Base-by-base conservation (phyloP, 2,329 filamentous ascomycete species). In the Monosporascus sp. region DNA sequence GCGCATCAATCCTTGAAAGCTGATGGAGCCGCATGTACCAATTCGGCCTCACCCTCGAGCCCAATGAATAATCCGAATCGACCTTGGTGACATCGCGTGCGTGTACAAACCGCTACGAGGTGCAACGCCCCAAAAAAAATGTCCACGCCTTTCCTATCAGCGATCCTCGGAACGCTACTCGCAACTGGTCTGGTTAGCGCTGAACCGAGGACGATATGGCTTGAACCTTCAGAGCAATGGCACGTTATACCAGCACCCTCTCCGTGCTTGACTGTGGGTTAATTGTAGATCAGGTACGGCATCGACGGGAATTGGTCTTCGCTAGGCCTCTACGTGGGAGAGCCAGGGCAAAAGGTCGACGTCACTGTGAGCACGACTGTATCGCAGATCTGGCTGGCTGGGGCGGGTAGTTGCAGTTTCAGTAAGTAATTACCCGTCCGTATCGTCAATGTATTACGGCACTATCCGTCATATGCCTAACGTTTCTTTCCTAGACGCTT, bases 291-390 rank as follows among this genome's bases (percentile, higher is more conserved):
- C 57, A 68, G 66, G 67, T 63, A 68, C 52, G 66, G 66, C 14
- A 61, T 67, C 45, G 86, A 89, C 65, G 87, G 87, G 9, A 78
- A 78, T 57, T 92, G 88, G 88, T 90, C 87, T 17, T 82, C 85
- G 6, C 82, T 89, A 58, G 75, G 74, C 14, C 74, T 91, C 55
- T 79, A 72, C 60, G 75, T 67, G 37, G 65, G 65, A 46, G 61
- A 65, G 27, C 79, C 81, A 15, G 65, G 68, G 24, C 78, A 82
- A 62, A 69, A 72, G 52, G 72, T 83, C 37, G 78, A 80, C 58
- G 76, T 84, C 49, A 72, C 81, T 14, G 76, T 85, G 49, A 89
- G 85, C 62, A 90, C 87, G 6, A 78, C 80, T 14, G 76, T 85
- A 43, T 88, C 88, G 37, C 86, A 90, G 67, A 83, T 86, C 44